phyloP scores from a whole-genome alignment of 164 flowering plant species.

The Platanus orientalis region DNA sequence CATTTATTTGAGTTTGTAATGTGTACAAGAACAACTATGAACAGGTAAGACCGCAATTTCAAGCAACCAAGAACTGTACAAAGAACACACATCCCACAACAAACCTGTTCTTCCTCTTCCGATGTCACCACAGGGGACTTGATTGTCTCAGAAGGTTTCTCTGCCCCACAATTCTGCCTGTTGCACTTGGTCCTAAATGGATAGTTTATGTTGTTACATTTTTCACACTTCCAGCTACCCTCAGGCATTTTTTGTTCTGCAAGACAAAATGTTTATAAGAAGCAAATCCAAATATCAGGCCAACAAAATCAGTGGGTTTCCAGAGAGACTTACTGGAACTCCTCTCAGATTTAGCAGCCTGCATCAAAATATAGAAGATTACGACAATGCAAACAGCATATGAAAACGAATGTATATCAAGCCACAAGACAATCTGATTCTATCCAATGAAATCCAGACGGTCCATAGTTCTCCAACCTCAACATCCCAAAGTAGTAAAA shows the following conservation, averaged over 20 bases:
- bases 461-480: too few relatives aligned
- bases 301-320: neutral
- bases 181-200: constrained; percentile 98
- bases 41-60: constrained; percentile 12
- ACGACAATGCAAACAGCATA: too few relatives aligned
- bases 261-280: constrained; percentile 11
- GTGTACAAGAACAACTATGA: constrained; percentile 13
- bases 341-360: constrained; percentile 67
- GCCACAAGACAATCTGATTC: too few relatives aligned
- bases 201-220: constrained; percentile 88
- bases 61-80: constrained; percentile 20
- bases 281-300: neutral
- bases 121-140: constrained; percentile 45
- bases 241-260: constrained; percentile 91
- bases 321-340: constrained; percentile 63
- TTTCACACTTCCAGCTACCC: constrained; percentile 98
- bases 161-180: constrained; percentile 97
- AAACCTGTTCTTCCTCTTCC: constrained; percentile 83
- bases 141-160: constrained; percentile 71
- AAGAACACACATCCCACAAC: constrained; percentile 35
- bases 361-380: constrained; percentile 19
- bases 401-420: too few relatives aligned
- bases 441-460: too few relatives aligned
- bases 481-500: too few relatives aligned
- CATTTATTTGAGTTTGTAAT: constrained; percentile 13